phyloP scores from a whole-genome alignment of 768 basidiomycete genomes.

The Podaxis sp. region DNA sequence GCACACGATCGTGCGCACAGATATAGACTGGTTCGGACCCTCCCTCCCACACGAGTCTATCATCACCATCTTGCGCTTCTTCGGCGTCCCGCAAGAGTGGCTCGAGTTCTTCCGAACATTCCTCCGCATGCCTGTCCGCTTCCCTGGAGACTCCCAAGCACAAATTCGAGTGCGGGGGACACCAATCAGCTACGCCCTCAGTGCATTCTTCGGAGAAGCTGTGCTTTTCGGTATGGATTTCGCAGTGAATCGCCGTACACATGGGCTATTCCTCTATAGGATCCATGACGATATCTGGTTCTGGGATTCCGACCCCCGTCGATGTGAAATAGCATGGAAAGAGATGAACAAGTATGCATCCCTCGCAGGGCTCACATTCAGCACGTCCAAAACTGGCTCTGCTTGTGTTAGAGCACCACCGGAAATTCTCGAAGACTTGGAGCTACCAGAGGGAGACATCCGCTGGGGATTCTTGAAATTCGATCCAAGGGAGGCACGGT shows the following conservation, averaged over 20 bases:
- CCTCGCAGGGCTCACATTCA: conserved; percentile 40
- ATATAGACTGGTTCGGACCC: conserved; percentile 43
- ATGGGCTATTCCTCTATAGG: conserved; percentile 41
- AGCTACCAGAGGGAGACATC: conserved; percentile 33
- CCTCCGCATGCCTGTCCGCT: conserved; percentile 32
- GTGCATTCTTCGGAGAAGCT: conserved; percentile 38
- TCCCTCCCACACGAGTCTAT: conserved; percentile 41
- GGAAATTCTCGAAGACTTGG: background rate
- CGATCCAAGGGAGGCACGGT: conserved; percentile 26
- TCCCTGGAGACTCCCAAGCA: conserved; percentile 28
- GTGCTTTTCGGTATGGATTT: conserved; percentile 46
- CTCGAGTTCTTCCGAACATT: conserved; percentile 31
- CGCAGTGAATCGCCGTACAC: conserved; percentile 40
- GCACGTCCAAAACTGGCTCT: conserved; percentile 40
- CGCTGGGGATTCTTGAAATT: conserved; percentile 41
- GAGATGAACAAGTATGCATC: conserved; percentile 39
- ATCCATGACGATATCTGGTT: conserved; percentile 49
- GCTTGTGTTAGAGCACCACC: conserved; percentile 28
- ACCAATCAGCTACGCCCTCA: conserved; percentile 40
- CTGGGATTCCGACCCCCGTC: conserved; percentile 31
- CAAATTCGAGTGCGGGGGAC: conserved; percentile 39
- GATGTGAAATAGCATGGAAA: conserved; percentile 35
- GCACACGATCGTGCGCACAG: conserved; percentile 36
- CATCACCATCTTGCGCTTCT: conserved; percentile 34
- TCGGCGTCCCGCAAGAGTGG: conserved; percentile 37